Evolutionary conservation across 106 monocot species (phyloP), one percentile per base, ranked within the genome.

Genomic region (Acanthochlamys bracteata): DNA sequence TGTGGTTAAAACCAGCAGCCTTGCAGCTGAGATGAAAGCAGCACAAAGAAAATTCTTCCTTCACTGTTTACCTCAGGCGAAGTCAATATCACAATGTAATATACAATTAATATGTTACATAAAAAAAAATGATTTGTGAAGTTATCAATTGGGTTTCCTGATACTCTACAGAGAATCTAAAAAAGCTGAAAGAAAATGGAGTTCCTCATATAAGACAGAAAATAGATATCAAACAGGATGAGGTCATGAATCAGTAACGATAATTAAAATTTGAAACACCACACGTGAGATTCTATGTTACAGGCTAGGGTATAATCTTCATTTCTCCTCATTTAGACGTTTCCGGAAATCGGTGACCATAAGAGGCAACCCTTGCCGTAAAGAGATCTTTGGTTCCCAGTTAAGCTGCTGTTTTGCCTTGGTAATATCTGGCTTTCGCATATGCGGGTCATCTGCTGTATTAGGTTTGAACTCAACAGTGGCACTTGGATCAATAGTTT

Each of bases 401-500:
- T 81, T 83, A 22, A 93, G 75, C 11, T 85, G 69, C 57, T 75
- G 68, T 70, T 89, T 89, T 20, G 93, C 89, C 69, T 78, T 83
- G 25, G 76, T 73, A 39, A 93, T 88, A 49, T 93, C 93, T 1
- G 89, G 93, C 63, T 89, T 93, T 51, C 93, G 78, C 74, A 78
- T 93, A 56, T 89, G 93, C 1, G 88, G 93, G 41, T 85, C 93
- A 65, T 89, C 93, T 45, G 85, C 85, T 11, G 89, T 93, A 71
- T 93, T 93, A 15, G 76, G 27, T 65, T 81, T 85, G 56, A 93
- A 93, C 59, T 89, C 89, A 24, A 93, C 79, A 13, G 78, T 80
- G 11, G 85, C 89, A 47, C 76, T 75, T 4, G 89, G 79, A 73
- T 93, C 88, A 3, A 93, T 69, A 0, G 76, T 83, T 43, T 89